Evolutionary conservation across 1,284 basidiomycete species (phyloP).

Genomic region (Anthracocystis setariae): DNA sequence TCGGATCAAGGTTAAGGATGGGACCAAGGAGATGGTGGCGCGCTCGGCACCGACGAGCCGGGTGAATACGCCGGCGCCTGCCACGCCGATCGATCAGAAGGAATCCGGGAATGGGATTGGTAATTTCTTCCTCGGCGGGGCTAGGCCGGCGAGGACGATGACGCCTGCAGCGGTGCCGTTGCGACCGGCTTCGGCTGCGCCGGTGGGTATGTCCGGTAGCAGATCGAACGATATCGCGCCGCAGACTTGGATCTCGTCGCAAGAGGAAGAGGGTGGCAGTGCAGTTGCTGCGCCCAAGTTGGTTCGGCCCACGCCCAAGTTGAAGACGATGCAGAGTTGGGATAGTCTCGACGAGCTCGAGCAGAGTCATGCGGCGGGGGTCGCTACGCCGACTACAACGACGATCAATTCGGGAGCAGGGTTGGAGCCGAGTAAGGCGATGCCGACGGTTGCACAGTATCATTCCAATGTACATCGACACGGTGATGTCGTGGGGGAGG

Average conservation of each 20-base stretch:
- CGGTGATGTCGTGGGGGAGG: slow-evolving; percentile 14
- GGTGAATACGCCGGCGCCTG: slow-evolving; percentile 36
- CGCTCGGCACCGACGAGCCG: slow-evolving; percentile 41
- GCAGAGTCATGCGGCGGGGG: slow-evolving; percentile 15
- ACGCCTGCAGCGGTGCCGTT: slow-evolving; percentile 34
- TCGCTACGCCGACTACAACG: slow-evolving; percentile 1
- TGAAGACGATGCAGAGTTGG: slow-evolving; percentile 41
- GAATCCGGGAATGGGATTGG: slow-evolving; percentile 15
- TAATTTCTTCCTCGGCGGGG: slow-evolving; percentile 29
- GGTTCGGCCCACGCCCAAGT: slow-evolving; percentile 25
- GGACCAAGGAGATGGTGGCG: slow-evolving; percentile 33
- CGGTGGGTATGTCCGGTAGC: slow-evolving; percentile 14
- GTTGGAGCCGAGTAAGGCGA: slow-evolving; percentile 25
- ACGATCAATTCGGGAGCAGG: not conserved
- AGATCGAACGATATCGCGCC: slow-evolving; percentile 30
- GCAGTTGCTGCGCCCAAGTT: slow-evolving; percentile 17
- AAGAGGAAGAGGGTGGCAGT: slow-evolving; percentile 17
- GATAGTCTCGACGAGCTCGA: slow-evolving; percentile 44
- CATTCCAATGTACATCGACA: slow-evolving; percentile 32
- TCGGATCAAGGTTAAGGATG: slow-evolving; percentile 46
- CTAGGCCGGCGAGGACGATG: slow-evolving; percentile 13
- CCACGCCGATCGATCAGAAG: not conserved
- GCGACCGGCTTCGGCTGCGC: slow-evolving; percentile 38
- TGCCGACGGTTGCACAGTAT: slow-evolving; percentile 25
- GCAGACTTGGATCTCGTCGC: slow-evolving; percentile 38